Evolutionary conservation across 129 eudicot species (phyloP).

Genomic region (Tagetes erecta): DNA sequence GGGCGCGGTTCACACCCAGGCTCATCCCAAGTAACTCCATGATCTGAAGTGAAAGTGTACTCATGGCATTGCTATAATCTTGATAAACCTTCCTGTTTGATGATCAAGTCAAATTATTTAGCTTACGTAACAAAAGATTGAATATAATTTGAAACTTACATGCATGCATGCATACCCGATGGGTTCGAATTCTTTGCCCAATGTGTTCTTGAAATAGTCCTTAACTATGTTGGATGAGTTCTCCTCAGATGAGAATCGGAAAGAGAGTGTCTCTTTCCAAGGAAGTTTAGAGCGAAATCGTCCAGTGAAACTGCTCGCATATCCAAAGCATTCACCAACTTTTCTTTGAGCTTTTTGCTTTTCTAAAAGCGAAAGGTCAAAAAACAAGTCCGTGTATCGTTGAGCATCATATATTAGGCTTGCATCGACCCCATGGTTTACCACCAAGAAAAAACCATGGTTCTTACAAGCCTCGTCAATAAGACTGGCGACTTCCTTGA

Average conservation of each 20-base stretch:
- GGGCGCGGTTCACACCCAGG: constrained; percentile 51
- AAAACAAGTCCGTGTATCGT: constrained; percentile 56
- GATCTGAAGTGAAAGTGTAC: constrained; percentile 58
- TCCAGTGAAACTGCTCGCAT: constrained; percentile 80
- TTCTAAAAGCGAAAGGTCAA: constrained; percentile 51
- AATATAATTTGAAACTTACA: too few relatives aligned
- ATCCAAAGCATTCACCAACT: constrained; percentile 69
- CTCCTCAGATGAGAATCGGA: too few relatives aligned
- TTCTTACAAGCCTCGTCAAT: constrained; percentile 59
- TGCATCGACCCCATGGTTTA: constrained; percentile 62
- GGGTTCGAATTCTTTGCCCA: constrained; percentile 50
- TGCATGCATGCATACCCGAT: constrained; percentile 31
- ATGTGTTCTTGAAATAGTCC: constrained; percentile 29
- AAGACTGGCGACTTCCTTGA: constrained; percentile 39
- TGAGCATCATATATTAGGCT: constrained; percentile 61
- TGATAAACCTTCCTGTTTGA: constrained; percentile 59
- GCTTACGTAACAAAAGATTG: too few relatives aligned
- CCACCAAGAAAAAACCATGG: constrained; percentile 82
- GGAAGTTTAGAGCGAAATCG: constrained; percentile 79
- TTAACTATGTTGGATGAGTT: too few relatives aligned
- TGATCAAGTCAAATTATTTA: too few relatives aligned
- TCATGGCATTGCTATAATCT: constrained; percentile 77
- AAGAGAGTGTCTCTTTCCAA: constrained; percentile 19
- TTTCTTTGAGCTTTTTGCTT: constrained; percentile 72
- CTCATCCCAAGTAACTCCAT: constrained; percentile 69